A percentile compares a stretch with the other conserved stretches of the same genome.
These are phyloP conservation scores for Scheffersomyces lignosus DNA, from an alignment of 805 yeast species.

Conservation along the genomic window DNA sequence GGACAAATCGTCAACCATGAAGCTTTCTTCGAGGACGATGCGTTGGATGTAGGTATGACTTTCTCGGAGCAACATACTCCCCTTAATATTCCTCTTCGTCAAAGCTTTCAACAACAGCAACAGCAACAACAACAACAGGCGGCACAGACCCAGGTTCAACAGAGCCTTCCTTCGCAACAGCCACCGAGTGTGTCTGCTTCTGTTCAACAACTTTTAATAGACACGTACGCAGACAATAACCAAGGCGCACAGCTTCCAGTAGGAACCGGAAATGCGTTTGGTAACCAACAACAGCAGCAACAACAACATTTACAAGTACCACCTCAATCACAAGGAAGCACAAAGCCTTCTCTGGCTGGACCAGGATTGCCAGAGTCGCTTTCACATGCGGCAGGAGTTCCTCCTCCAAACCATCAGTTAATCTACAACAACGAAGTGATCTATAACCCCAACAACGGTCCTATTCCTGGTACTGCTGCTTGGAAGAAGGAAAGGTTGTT, in stretches of 20 bases:
- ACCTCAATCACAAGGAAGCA: slow-evolving; percentile 13
- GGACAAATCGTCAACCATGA: slow-evolving; percentile 64
- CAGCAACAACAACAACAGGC: slow-evolving; percentile 2
- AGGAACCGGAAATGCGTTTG: slow-evolving; percentile 2
- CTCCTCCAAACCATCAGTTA: slow-evolving; percentile 52
- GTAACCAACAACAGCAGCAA: slow-evolving; percentile 12
- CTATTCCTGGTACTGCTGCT: slow-evolving; percentile 62
- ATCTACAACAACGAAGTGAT: slow-evolving; percentile 57
- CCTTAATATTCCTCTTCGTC: neutral
- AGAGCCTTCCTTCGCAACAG: slow-evolving; percentile 3
- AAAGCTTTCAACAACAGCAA: slow-evolving; percentile 5
- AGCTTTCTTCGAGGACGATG: slow-evolving; percentile 32
- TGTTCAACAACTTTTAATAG: neutral
- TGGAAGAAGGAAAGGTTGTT: slow-evolving; percentile 66
- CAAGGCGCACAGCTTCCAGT: too few relatives aligned
- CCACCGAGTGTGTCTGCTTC: neutral
- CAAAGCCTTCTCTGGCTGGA: neutral
- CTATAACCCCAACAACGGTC: slow-evolving; percentile 52
- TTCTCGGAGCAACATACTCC: neutral
- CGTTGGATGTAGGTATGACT: neutral
- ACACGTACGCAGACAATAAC: neutral
- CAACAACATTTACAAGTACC: slow-evolving; percentile 4
- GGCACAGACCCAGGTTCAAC: neutral
- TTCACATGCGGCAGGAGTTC: slow-evolving; percentile 36
- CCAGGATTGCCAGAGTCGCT: neutral